phyloP scores from a whole-genome alignment of 2,329 filamentous ascomycete species.

The Diaporthe batatas region DNA sequence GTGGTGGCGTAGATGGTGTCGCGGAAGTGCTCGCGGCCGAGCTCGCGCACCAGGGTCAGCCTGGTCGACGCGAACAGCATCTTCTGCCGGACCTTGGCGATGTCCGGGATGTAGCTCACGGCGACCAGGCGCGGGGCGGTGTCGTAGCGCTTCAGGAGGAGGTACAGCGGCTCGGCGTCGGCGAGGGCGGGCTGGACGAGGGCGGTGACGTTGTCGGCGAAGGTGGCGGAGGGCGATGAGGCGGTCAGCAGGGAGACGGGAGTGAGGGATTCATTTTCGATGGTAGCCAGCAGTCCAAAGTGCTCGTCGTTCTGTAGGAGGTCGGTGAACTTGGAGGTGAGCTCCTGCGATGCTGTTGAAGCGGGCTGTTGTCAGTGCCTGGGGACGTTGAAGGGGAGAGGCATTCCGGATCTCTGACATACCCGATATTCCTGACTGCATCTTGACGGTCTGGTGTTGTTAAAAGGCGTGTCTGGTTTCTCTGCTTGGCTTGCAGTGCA shows the following conservation, averaged over 20 bases:
- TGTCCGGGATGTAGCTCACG: conserved; percentile 83
- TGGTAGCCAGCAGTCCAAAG: conserved; percentile 80
- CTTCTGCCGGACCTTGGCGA: conserved; percentile 85
- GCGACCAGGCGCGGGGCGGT: conserved; percentile 72
- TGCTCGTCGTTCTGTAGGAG: conserved; percentile 72
- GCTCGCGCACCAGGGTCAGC: conserved; percentile 79
- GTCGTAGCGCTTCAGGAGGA: conserved; percentile 78
- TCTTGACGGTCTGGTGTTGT: conserved; percentile 15
- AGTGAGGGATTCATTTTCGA: conserved; percentile 76
- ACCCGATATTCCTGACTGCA: conserved; percentile 44
- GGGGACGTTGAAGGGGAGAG: neutral
- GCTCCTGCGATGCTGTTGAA: conserved; percentile 78
- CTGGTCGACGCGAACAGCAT: conserved; percentile 87
- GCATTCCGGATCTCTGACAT: neutral
- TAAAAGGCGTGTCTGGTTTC: neutral
- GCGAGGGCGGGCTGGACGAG: conserved; percentile 74
- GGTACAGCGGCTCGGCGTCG: conserved; percentile 77
- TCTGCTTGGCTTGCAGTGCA: conserved; percentile 1
- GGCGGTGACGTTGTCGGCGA: conserved; percentile 71
- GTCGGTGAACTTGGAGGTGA: conserved; percentile 78
- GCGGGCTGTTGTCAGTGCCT: neutral
- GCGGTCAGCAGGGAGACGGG: conserved; percentile 69
- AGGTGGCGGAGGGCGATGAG: conserved; percentile 65
- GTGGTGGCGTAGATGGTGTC: conserved; percentile 81
- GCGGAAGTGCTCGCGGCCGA: conserved; percentile 83